Percentiles rank a stretch among this genome's conserved stretches.
Conservation (phyloP, 2,329 filamentous ascomycete genomes). For the Claviceps maximensis region DNA sequence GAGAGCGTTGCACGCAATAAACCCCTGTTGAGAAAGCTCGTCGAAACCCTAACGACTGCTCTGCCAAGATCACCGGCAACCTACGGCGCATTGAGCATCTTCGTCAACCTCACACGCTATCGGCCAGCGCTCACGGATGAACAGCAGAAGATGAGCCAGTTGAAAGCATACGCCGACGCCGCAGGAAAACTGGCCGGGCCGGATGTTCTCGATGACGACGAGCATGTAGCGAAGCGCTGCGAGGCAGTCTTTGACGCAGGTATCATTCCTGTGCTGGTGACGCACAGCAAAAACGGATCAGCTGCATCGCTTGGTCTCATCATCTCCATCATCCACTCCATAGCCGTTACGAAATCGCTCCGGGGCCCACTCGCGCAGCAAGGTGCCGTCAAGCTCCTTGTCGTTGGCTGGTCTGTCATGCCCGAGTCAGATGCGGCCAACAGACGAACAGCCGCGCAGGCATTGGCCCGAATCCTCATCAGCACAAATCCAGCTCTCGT, state of each 20-base stretch:
- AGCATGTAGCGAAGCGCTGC: conserved; percentile 64
- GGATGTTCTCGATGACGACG: conserved; percentile 62
- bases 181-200: conserved; percentile 49
- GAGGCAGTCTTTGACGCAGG: conserved; percentile 66
- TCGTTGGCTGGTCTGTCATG: conserved; percentile 55
- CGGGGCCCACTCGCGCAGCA: conserved; percentile 79
- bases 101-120: conserved; percentile 76
- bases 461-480: conserved; percentile 73
- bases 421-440: conserved; percentile 33
- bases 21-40: conserved; percentile 54
- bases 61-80: conserved; percentile 55
- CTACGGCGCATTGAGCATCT: conserved; percentile 76
- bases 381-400: conserved; percentile 76
- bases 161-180: conserved; percentile 89
- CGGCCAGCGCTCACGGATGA: conserved; percentile 70
- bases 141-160: conserved; percentile 78
- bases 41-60: conserved; percentile 46
- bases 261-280: conserved; percentile 62
- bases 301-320: conserved; percentile 58
- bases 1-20: conserved; percentile 61
- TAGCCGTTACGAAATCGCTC: conserved; percentile 61
- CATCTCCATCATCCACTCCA: conserved; percentile 61
- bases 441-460: conserved; percentile 57
- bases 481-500: conserved; percentile 74
- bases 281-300: conserved; percentile 60